Evolutionary conservation across 495 filamentous ascomycete species (phyloP).

Genomic region (Lasiosphaeria miniovina): DNA sequence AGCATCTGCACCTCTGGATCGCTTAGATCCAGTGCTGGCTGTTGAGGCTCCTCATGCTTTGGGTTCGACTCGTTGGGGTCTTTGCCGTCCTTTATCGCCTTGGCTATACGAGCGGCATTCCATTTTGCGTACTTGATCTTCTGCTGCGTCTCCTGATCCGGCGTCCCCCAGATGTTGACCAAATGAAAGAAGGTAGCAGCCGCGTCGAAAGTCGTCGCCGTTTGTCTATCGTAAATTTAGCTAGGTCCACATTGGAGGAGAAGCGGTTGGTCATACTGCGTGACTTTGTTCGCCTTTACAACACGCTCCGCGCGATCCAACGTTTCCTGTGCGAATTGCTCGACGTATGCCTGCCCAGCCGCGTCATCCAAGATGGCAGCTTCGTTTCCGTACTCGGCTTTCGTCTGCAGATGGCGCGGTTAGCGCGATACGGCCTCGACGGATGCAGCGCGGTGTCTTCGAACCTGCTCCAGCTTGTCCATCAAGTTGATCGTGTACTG

Average conservation of each 20-base stretch:
- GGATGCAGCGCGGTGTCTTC: conserved; percentile 8
- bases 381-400: conserved; percentile 51
- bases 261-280: conserved; percentile 54
- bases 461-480: conserved; percentile 85
- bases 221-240: conserved; percentile 59
- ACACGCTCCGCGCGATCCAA: conserved; percentile 79
- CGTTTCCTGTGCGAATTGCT: conserved; percentile 87
- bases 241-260: background rate
- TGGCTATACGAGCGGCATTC: conserved; percentile 86
- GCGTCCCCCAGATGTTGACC: conserved; percentile 73
- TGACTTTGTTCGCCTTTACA: conserved; percentile 78
- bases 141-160: conserved; percentile 71
- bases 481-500: conserved; percentile 78
- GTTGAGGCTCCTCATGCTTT: conserved; percentile 46
- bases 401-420: conserved; percentile 50
- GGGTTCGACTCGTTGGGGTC: conserved; percentile 93
- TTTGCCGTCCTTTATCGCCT: conserved; percentile 84
- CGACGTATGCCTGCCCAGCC: conserved; percentile 84
- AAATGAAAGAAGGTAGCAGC: conserved; percentile 90
- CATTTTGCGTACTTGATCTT: conserved; percentile 97
- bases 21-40: conserved; percentile 50
- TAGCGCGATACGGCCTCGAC: background rate
- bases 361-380: conserved; percentile 75
- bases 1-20: conserved; percentile 62
- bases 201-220: conserved; percentile 87